Conservation (phyloP, 176 grass and related monocot genomes). For the Guadua angustifolia region DNA sequence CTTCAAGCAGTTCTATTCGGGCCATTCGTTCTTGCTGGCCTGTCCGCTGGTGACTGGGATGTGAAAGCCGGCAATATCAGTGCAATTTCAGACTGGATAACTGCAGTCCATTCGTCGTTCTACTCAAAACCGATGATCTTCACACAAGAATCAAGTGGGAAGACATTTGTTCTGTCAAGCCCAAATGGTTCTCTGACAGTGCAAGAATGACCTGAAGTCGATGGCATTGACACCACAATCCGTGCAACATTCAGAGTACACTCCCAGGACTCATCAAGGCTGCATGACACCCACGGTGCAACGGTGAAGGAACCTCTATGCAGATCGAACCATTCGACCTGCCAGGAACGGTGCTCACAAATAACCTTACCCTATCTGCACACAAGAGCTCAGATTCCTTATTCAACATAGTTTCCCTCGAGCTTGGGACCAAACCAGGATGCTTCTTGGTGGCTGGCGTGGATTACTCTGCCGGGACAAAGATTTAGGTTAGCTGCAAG, state of each 20-base stretch:
- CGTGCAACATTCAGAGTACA: constrained; percentile 81
- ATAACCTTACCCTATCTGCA: constrained; percentile 61
- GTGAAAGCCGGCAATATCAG: constrained; percentile 47
- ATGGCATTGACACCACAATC: constrained; percentile 58
- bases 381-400: constrained; percentile 44
- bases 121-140: constrained; percentile 72
- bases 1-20: constrained; percentile 86
- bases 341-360: constrained; percentile 76
- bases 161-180: constrained; percentile 62
- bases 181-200: constrained; percentile 69
- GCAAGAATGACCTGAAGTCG: constrained; percentile 57
- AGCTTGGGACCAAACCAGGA: constrained; percentile 49
- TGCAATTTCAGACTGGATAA: constrained; percentile 71
- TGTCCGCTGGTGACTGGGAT: constrained; percentile 69
- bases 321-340: constrained; percentile 85
- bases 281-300: background rate
- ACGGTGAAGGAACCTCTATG: constrained; percentile 32
- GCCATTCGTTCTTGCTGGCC: constrained; percentile 77
- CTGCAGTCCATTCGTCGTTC: constrained; percentile 56
- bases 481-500: constrained; percentile 57
- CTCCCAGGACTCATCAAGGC: constrained; percentile 35
- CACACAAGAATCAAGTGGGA: constrained; percentile 57
- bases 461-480: constrained; percentile 35
- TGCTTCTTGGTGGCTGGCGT: constrained; percentile 53
- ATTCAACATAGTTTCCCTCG: constrained; percentile 62